phyloP scores from a whole-genome alignment of 2,329 filamentous ascomycete species.

The Zymoseptoria tritici region DNA sequence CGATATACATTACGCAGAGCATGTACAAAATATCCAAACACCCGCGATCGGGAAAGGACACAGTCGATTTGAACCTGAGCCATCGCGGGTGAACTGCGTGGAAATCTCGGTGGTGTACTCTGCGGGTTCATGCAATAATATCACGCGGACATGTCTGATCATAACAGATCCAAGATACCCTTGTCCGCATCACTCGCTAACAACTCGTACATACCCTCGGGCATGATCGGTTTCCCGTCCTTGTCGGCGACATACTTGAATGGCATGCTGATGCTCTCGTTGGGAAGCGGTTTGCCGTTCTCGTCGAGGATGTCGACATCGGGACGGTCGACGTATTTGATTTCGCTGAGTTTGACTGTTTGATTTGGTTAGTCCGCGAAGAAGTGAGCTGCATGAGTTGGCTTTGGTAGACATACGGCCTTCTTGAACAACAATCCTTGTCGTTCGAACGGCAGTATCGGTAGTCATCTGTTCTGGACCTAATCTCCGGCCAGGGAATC shows the following conservation, averaged over 20 bases:
- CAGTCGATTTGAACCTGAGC: no score
- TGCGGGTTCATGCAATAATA: no score
- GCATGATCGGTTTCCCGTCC: constrained; percentile 80
- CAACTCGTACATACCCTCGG: constrained; percentile 89
- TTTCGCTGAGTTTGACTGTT: constrained; percentile 66
- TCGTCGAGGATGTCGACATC: constrained; percentile 76
- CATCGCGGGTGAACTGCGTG: no score
- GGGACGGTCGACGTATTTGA: constrained; percentile 79
- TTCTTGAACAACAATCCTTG: constrained; percentile 77
- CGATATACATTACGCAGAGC: no score
- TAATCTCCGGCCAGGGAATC: constrained; percentile 77
- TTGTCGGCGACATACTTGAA: constrained; percentile 84
- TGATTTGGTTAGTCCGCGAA: constrained; percentile 3
- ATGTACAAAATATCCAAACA: no score
- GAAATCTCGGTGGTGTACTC: no score
- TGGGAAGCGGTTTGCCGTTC: constrained; percentile 30
- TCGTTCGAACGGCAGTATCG: constrained; percentile 91
- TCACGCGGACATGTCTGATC: neutral
- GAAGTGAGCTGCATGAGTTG: no score
- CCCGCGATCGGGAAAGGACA: no score
- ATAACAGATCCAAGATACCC: constrained; percentile 78
- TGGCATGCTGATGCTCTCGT: constrained; percentile 95
- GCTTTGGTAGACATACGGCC: constrained; percentile 52
- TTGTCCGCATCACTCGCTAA: constrained; percentile 94
- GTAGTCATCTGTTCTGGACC: constrained; percentile 97